Evolutionary conservation across 2,329 filamentous ascomycete species (phyloP).

Genomic region (Penicillium sp.): DNA sequence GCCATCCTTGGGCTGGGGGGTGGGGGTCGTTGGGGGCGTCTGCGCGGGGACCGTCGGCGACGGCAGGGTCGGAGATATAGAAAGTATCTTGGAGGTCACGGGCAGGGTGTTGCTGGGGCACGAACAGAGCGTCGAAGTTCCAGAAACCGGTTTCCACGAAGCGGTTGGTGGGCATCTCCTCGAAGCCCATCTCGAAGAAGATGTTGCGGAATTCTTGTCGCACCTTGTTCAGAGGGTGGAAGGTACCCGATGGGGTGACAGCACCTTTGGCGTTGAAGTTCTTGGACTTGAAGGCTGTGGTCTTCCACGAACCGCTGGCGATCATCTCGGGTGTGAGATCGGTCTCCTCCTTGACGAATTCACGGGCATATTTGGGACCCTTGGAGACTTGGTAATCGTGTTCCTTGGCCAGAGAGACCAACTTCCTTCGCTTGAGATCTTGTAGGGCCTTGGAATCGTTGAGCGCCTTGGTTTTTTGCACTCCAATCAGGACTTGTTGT

Average conservation of each 20-base stretch:
- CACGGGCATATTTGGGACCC: slow-evolving; percentile 82
- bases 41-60: slow-evolving; percentile 66
- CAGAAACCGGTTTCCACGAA: slow-evolving; percentile 98
- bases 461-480: slow-evolving; percentile 69
- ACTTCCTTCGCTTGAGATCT: slow-evolving; percentile 89
- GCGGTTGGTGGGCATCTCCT: slow-evolving; percentile 94
- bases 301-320: slow-evolving; percentile 83
- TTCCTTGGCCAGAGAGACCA: slow-evolving; percentile 79
- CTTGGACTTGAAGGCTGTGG: slow-evolving; percentile 81
- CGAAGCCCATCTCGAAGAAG: slow-evolving; percentile 99
- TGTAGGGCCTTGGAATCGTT: slow-evolving; percentile 73
- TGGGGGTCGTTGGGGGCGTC: slow-evolving; percentile 51
- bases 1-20: slow-evolving; percentile 31
- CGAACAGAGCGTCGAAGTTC: slow-evolving; percentile 97
- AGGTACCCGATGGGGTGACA: slow-evolving; percentile 48
- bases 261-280: slow-evolving; percentile 72
- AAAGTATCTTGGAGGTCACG: slow-evolving; percentile 98
- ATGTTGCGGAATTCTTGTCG: slow-evolving; percentile 94
- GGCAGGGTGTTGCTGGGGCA: slow-evolving; percentile 95
- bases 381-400: slow-evolving; percentile 82
- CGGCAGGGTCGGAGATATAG: slow-evolving; percentile 88
- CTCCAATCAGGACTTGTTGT: slow-evolving; percentile 70
- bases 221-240: slow-evolving; percentile 80
- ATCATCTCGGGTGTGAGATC: slow-evolving; percentile 95
- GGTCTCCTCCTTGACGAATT: slow-evolving; percentile 90